Evolutionary conservation across 202 grass and related monocot species (phyloP).

Genomic region (Dendrocalamus latiflorus): DNA sequence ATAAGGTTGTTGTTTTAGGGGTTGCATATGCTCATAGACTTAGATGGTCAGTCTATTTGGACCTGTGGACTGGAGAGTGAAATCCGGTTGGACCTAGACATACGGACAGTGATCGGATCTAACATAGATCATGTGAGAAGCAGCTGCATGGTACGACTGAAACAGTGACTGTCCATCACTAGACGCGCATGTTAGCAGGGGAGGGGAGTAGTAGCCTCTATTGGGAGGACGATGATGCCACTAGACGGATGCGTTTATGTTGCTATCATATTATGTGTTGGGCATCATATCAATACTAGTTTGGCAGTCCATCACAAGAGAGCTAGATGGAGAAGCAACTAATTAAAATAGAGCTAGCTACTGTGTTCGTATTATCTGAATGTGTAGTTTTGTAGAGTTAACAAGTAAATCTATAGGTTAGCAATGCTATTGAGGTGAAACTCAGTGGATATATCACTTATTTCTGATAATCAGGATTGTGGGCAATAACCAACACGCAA

Average conservation of each 20-base stretch:
- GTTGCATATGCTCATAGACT: no score
- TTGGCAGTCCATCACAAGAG: constrained; percentile 3
- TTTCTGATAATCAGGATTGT: neutral
- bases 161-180: neutral
- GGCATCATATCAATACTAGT: neutral
- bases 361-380: neutral
- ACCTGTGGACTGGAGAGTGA: no score
- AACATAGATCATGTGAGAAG: neutral
- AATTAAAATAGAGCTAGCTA: neutral
- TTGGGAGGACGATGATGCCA: neutral
- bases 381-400: neutral
- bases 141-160: neutral
- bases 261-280: neutral
- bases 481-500: neutral
- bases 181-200: neutral
- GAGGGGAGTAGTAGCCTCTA: neutral
- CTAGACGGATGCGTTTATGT: neutral
- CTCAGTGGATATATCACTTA: neutral
- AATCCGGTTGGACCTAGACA: no score
- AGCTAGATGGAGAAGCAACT: neutral
- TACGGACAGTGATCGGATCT: no score
- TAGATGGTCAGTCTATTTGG: no score
- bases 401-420: neutral
- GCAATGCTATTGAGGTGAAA: neutral
- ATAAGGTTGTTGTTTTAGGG: no score